Base-by-base conservation (phyloP, 1,284 basidiomycete genomes). In the Cryptococcus floricola region DNA sequence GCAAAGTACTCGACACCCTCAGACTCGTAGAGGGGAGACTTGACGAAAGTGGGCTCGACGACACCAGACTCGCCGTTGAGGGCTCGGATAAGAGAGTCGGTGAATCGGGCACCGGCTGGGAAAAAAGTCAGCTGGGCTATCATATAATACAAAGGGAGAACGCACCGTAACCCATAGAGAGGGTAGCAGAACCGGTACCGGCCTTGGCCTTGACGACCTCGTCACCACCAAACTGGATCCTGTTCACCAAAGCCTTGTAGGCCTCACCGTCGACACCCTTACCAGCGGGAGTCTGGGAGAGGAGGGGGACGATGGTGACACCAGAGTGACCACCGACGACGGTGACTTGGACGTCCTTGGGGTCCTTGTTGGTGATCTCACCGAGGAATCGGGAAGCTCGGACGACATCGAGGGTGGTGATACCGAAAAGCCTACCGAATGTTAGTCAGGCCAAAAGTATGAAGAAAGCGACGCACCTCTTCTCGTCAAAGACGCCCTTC, bases 271-370 rank as follows among this genome's bases (percentile, higher is more conserved):
- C 65, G 67, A 81, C 78, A 66, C 77, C 70, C 74, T 80, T 73
- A 70, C 76, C 73, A 49, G 88, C 81, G 16, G 86, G 80, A 71
- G 89, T 87, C 80, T 98, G 93, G 37, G 93, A 97, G 67, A 98
- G 87, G 53, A 98, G 83, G 59, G 96, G 96, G 45, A 98, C 86
- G 70, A 99, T 99, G 53, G 94, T 97, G 58, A 92, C 87, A 70
- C 94, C 94, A 62, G 90, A 92, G 84, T 97, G 94, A 54, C 95
- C 95, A 69, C 96, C 95, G 55, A 98, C 86, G 61, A 98, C 95
- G 59, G 84, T 82, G 68, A 95, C 81, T 28, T 88, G 82, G 58
- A 85, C 77, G 31, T 91, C 83, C 66, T 78, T 75, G 61, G 85
- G 71, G 78, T 80, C 72, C 67, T 80, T 68, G 86, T 82, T 50